Evolutionary conservation across 495 filamentous ascomycete genomes (phyloP).

Genomic region (Penicillium cosmopolitanum): DNA sequence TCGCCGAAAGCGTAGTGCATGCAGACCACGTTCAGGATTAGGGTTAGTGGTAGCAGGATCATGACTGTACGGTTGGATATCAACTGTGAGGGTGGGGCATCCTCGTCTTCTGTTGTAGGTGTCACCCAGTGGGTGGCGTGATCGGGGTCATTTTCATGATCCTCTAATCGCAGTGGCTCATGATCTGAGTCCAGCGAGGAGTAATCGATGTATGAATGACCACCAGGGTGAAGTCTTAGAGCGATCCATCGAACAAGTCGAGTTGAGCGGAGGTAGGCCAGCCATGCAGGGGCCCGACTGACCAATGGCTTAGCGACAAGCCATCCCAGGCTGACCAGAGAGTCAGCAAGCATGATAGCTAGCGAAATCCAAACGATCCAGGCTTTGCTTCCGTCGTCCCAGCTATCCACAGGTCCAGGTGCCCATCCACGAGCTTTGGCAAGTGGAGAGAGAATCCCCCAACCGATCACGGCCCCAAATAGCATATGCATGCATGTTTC

Average conservation of each 20-base stretch:
- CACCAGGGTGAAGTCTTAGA: conserved; percentile 25
- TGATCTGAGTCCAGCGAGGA: conserved; percentile 37
- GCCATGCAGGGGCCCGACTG: conserved; percentile 40
- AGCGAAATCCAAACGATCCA: conserved; percentile 98
- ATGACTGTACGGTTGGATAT: conserved; percentile 73
- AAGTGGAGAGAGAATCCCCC: conserved; percentile 87
- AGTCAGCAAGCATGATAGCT: conserved; percentile 96
- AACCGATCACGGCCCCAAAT: conserved; percentile 85
- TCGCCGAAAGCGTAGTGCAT: conserved; percentile 79
- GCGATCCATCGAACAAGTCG: conserved; percentile 32
- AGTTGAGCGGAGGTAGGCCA: conserved; percentile 32
- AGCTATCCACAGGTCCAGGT: conserved; percentile 80
- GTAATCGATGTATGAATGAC: conserved; percentile 39
- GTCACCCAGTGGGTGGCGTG: conserved; percentile 11
- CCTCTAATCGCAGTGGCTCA: conserved; percentile 9
- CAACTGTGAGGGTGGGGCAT: conserved; percentile 82
- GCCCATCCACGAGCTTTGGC: conserved; percentile 89
- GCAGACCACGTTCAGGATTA: conserved; percentile 76
- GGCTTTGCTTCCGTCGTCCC: conserved; percentile 89
- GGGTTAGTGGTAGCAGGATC: conserved; percentile 73
- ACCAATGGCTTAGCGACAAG: conserved; percentile 68
- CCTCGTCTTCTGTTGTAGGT: conserved; percentile 52
- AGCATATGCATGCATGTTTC: conserved; percentile 96
- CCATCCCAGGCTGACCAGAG: conserved; percentile 83
- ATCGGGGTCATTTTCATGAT: conserved; percentile 7